phyloP scores from a whole-genome alignment of 441 rosid species.

The Corymbia citriodora region DNA sequence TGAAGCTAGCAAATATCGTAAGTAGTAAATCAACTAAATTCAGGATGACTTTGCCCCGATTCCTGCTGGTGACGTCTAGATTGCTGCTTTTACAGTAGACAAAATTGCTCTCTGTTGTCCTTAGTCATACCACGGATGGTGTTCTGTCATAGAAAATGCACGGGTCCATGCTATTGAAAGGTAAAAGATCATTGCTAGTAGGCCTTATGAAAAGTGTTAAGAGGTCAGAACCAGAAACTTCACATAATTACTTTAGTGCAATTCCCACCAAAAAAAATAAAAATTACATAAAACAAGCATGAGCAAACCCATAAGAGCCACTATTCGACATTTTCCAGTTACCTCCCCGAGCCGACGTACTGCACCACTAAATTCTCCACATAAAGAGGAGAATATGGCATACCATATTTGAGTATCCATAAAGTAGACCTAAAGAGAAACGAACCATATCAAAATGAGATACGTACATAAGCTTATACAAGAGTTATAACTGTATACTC shows the following conservation, averaged over 20 bases:
- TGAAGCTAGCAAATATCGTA: too few relatives aligned
- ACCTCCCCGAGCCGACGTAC: conserved; percentile 99
- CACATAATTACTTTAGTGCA: neutral
- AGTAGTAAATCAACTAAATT: too few relatives aligned
- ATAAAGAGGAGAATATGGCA: conserved; percentile 91
- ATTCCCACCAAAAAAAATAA: neutral
- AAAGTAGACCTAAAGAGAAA: conserved; percentile 68
- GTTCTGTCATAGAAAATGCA: neutral
- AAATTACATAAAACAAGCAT: neutral
- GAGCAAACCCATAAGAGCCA: neutral
- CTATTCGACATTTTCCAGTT: conserved; percentile 1
- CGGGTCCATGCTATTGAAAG: neutral
- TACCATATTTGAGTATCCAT: conserved; percentile 99
- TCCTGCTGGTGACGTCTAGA: neutral
- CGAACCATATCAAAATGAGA: conserved; percentile 4
- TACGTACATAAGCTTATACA: neutral
- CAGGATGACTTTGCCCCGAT: neutral
- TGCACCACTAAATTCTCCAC: conserved; percentile 97
- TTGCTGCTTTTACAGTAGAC: neutral
- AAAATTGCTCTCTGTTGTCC: neutral
- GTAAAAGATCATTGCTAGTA: neutral
- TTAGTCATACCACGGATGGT: neutral
- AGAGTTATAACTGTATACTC: neutral
- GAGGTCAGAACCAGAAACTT: neutral
- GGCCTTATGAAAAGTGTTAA: neutral